Evolutionary conservation across 805 yeast species (phyloP), one percentile per base, ranked within the genome.

Genomic region (Ogataea pini): DNA sequence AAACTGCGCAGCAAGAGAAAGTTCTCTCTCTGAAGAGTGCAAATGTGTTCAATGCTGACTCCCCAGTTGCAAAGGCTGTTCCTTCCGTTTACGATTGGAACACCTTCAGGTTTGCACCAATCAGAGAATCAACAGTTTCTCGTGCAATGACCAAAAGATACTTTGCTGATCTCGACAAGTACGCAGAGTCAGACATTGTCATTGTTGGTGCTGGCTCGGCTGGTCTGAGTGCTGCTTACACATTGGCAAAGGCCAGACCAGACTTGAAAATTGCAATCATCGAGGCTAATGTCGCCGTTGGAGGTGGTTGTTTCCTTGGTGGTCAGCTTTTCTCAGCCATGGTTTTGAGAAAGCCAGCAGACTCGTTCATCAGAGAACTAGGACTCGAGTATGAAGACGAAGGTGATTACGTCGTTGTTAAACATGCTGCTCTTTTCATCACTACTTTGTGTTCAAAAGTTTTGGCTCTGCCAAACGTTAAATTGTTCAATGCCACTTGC

Each of bases 271-370:
- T 85, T 54, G 88, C 89, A 51, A 80, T 83, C 54, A 76, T 85
- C 49, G 92, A 85, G 69, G 83, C 88, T 29, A 76, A 78, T 53
- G 88, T 85, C n/a, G 76, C 86, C 28, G 85, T 86, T 47, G 91
- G 91, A 49, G 92, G 91, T 53, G 92, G 92, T 24, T 81, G 86
- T 49, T 84, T 86, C 83, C 72, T 85, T 40, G 89, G 89, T 47
- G 92, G 90, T 10, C 89, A 83, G 64, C 71, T 85, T 52, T 83
- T 85, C 66, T 79, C 86, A 24, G 89, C 90, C 32, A 85, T 85
- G 90, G 81, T 85, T 45, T 72, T 84, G 76, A 79, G 91, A 69
- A 85, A 85, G 68, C 91, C 90, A 16, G 86, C 90, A n/a, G 82
- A 85, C 51, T 60, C 73, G 51, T 85, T 85, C 69, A 72, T 85